Conservation (phyloP, 345 rosid genomes). For the Brassica carinata region DNA sequence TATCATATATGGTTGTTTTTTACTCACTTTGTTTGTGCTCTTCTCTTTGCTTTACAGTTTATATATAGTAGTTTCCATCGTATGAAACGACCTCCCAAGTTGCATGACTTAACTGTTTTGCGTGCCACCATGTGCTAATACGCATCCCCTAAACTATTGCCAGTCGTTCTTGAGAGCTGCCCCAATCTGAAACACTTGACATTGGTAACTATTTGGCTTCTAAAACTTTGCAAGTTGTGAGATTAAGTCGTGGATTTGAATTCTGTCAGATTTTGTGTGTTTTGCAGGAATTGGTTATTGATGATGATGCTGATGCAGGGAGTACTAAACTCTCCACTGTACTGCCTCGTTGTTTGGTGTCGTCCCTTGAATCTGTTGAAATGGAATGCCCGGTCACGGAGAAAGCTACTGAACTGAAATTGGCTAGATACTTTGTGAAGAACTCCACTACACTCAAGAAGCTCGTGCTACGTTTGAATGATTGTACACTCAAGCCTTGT, state of each 20-base stretch:
- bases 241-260: not conserved
- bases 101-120: slow-evolving; percentile 3
- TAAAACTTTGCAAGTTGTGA: not conserved
- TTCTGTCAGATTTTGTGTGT: not conserved
- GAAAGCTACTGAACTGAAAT: not conserved
- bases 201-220: not conserved
- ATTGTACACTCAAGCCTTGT: not conserved
- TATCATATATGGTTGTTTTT: not conserved
- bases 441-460: slow-evolving; percentile 16
- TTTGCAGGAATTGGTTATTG: not conserved
- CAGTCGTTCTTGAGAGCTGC: not conserved
- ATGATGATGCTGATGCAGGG: not conserved
- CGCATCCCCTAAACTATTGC: not conserved
- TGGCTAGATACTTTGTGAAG: slow-evolving; percentile 19
- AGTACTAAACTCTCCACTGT: not conserved
- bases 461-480: slow-evolving; percentile 16
- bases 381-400: slow-evolving; percentile 1
- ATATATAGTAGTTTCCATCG: not conserved
- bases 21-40: not conserved
- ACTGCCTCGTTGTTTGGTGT: not conserved
- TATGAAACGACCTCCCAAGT: slow-evolving; percentile 1
- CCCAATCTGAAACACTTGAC: not conserved
- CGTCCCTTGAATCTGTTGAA: slow-evolving; percentile 2
- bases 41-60: slow-evolving; percentile 10
- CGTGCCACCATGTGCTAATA: not conserved